Base-by-base conservation (phyloP, 176 grass and related monocot genomes). In the Sorghum bicolor region DNA sequence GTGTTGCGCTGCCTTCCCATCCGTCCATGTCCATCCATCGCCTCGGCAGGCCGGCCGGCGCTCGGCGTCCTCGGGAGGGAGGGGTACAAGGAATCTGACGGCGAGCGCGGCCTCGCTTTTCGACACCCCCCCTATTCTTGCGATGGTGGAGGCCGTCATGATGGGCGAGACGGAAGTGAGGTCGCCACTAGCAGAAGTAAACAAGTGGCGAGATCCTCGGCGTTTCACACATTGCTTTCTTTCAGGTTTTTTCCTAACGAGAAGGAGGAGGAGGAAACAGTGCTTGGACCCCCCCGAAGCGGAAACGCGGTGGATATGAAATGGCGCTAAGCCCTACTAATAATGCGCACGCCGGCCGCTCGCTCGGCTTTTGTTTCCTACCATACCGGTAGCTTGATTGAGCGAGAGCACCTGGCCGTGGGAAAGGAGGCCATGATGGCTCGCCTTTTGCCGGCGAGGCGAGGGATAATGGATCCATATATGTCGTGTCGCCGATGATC, bases 141-240 rank as follows among this genome's bases (percentile, higher is more conserved):
- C 75, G 83, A 20, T 85, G 84, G 86, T 93, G 87, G 87, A 91
- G 83, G 80, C 84, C 52, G 61, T 82, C 84, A 86, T 91, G 80
- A 91, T 91, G 78, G 60, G 3, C 30, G 30, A 78, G 34, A 57
- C 55, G 66, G 66, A 75, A 89, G 85, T 83, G 89, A 93, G 50
- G 34, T 61, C 79, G 71, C 84, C 83, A 91, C 88, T 50, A 5
- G 0, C 50, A 53, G 24, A 57, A 64, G 64, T 81, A 90, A 86
- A 85, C 28, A 82, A 80, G 19, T 12, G 61, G 48, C 24, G 65
- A 81, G 33, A 77, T 38, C 24, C 66, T 57, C 55, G 40, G 40
- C 57, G 80, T 77, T 65, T 74, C 83, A 72, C 58, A 33, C 74
- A 31, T 60, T 17, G 66, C 66, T 45, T 79, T 74, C 45, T 3